Base-by-base conservation (phyloP, 306 rosid genomes). In the Vachellia pachyceras region DNA sequence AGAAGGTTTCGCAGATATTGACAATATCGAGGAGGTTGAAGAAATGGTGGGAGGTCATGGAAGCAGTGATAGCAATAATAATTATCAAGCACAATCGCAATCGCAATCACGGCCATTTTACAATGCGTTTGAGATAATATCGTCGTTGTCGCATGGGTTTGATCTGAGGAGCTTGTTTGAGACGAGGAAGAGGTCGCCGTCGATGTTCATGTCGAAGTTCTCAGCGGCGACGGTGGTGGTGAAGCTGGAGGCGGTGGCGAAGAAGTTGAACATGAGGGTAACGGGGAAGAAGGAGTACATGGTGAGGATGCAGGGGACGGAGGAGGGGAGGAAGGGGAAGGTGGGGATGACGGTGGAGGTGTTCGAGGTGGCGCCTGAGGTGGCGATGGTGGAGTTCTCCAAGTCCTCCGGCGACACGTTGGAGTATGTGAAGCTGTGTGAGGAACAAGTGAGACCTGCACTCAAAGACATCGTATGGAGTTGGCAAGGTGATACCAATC, bases 41-140 rank as follows among this genome's bases (percentile, higher is more conserved):
- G 41, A 61, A 33, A 61, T 33, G 10, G 47, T 39, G 12, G 22
- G 5, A 67, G 72, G 60, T 18, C 52, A 46, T 25, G 60, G 23
- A 17, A 7, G 18, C 1, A 13, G 52, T 12, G 52, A 46, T 9
- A 44, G 2, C 4, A 12, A 45, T 3, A 12, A 45, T 45, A 45
- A 45, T 12, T 2, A 45, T 0, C 50, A 11, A 45, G 17, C 15
- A 45, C 17, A 45, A 46, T 6, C 25, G 7, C 92, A 37, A 37
- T 37, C 41, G 2, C 41, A 50, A n/a, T 54, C 42, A 7, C 90
- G 97, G 3, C 93, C 93, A 1, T 94, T 93, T 40, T 90, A 86
- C 82, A 94, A 94, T 18, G 98, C 97, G 0, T 94, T 94, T n/a
- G 93, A 94, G 85, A 88, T 94, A 3, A 91, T 94, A 1, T 90